Evolutionary conservation across 345 rosid species (phyloP), one percentile per base, ranked within the genome.

Genomic region (Syzygium aromaticum): DNA sequence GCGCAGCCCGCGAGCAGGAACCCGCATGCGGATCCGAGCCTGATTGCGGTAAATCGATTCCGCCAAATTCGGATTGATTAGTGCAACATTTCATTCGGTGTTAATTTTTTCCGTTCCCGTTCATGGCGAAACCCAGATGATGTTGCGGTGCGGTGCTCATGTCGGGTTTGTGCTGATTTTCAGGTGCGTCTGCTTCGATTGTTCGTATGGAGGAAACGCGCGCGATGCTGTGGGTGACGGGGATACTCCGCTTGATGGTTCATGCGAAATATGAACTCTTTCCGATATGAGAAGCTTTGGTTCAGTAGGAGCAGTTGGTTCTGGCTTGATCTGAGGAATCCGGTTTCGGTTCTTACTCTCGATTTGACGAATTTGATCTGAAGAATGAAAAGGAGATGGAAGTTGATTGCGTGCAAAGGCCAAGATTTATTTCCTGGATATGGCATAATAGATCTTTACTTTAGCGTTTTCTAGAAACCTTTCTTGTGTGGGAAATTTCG

Each of bases 391-490:
- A 88, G 87, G 53, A 88, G 91, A 89, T 87, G 94, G 91, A 91
- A 88, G 88, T 87, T 88, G 89, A 78, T 87, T 89, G 84, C 88
- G 90, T 88, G 91, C 89, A 89, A 87, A 87, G 56, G 89, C 87
- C 67, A 83, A 84, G 87, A 92, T 17, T 51, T 49, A 49, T 84
- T 51, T 84, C 85, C 56, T 84, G 86, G 86, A 84, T 84, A 84
- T 54, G 49, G 57, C 57, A 27, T 30, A 28, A 84, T 84, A 16
- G 43, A 40, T 30, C 46, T 84, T 17, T 54, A 33, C 9, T 17
- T 38, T 38, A 84, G 43, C 46, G 28, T 84, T 52, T 33, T 57
- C 40, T 84, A 84, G 64, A 40, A 54, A 67, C 85, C 52, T 77
- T 51, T 54, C 51, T 56, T 54, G 86, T 13, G 40, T 59, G 82